A percentile compares a stretch with the other conserved stretches of the same genome.
phyloP scores from a whole-genome alignment of 257 asterid species.

The Solanum corneliomulleri region DNA sequence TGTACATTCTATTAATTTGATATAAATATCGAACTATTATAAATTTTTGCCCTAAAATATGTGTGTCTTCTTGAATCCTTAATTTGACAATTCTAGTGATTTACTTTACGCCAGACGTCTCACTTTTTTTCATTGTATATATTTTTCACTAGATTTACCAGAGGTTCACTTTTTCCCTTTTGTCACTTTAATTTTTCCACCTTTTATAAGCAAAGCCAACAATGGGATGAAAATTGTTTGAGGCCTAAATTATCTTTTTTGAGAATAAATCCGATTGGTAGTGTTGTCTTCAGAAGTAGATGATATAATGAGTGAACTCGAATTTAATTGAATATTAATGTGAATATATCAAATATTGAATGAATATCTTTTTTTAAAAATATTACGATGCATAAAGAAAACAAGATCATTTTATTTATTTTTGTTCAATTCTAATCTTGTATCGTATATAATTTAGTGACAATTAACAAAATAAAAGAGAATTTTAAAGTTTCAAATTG shows the following conservation, averaged over 20 bases:
- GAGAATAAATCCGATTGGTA: neutral
- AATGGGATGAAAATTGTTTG: neutral
- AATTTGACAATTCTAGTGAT: neutral
- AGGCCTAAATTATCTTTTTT: neutral
- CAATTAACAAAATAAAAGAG: too few species aligned
- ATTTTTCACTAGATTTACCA: neutral
- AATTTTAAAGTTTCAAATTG: too few species aligned
- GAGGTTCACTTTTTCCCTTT: neutral
- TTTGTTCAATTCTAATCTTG: neutral
- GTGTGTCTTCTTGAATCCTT: neutral
- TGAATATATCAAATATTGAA: too few species aligned
- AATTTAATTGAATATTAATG: neutral
- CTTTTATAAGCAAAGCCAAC: neutral
- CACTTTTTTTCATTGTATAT: neutral
- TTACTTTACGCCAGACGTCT: neutral
- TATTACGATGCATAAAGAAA: neutral
- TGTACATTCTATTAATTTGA: neutral
- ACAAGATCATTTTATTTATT: fast-evolving
- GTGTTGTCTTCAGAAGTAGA: neutral
- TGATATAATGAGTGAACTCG: neutral
- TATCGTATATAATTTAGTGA: neutral
- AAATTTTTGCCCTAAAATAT: neutral
- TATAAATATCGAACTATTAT: neutral
- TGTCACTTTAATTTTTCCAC: neutral
- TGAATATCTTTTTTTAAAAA: too few species aligned